These are phyloP conservation scores for Sporothrix phasma DNA, from an alignment of 2,329 filamentous ascomycete genomes.

Conservation along the genomic window DNA sequence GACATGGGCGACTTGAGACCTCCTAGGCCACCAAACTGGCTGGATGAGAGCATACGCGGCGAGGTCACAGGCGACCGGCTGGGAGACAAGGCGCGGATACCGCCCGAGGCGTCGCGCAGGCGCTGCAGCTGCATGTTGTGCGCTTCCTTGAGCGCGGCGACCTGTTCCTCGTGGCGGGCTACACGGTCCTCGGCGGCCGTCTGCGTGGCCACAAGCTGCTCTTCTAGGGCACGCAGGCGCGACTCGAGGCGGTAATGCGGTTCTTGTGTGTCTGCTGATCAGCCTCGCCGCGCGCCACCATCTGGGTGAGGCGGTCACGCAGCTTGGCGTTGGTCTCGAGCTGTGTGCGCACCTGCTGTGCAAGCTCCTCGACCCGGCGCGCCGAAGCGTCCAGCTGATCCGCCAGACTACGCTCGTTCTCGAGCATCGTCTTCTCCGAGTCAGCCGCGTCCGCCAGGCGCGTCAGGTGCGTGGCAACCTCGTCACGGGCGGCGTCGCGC, in stretches of 20 bases:
- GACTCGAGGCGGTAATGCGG: constrained; percentile 76
- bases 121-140: constrained; percentile 69
- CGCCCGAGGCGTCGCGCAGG: constrained; percentile 42
- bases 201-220: constrained; percentile 73
- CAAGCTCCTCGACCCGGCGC: constrained; percentile 63
- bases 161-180: constrained; percentile 75
- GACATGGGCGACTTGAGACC: constrained; percentile 44
- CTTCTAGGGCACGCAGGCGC: constrained; percentile 71
- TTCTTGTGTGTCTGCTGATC: constrained; percentile 72
- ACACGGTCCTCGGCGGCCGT: constrained; percentile 79
- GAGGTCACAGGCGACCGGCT: constrained; percentile 28
- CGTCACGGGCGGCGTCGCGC: constrained; percentile 59
- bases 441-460: constrained; percentile 50
- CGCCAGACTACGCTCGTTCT: constrained; percentile 54
- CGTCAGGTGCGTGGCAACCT: constrained; percentile 50
- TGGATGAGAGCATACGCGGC: constrained; percentile 36
- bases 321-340: constrained; percentile 67
- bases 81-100: constrained; percentile 13
- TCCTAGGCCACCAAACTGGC: neutral
- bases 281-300: constrained; percentile 72
- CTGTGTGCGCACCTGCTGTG: constrained; percentile 68
- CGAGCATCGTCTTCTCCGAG: constrained; percentile 45
- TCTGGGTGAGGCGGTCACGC: constrained; percentile 64
- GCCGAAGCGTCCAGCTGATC: constrained; percentile 64
- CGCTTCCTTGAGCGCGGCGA: constrained; percentile 63